Conservation (phyloP, 495 filamentous ascomycete species). For the Hypoxylon intermedium region DNA sequence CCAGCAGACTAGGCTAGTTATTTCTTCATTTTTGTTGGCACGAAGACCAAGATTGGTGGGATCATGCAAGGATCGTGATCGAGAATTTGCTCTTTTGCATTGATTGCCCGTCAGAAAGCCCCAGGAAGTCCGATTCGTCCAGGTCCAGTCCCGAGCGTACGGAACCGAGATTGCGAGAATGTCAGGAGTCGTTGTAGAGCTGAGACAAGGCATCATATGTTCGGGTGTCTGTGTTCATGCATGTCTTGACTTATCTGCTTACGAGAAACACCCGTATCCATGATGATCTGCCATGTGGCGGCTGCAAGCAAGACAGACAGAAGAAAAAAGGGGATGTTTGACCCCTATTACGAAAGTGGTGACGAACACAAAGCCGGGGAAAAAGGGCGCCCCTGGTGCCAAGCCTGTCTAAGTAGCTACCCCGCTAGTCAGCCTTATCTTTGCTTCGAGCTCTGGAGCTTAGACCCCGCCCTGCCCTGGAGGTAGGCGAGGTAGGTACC, state of each 20-base stretch:
- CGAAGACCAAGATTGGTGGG: not conserved
- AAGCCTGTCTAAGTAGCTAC: conserved; percentile 16
- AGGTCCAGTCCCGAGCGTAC: conserved; percentile 8
- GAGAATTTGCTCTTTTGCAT: not conserved
- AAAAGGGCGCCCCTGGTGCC: not conserved
- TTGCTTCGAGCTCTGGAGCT: not conserved
- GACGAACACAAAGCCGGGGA: too few relatives aligned
- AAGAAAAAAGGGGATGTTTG: not conserved
- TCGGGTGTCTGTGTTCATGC: not conserved
- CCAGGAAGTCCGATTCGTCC: conserved; percentile 3
- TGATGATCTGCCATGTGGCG: too few relatives aligned
- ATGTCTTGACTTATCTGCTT: not conserved
- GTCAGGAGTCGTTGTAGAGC: not conserved
- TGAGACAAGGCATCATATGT: not conserved
- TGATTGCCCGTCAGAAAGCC: not conserved
- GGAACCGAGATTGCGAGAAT: conserved; percentile 17
- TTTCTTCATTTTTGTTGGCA: too few relatives aligned
- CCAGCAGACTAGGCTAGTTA: too few relatives aligned
- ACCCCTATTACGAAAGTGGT: too few relatives aligned
- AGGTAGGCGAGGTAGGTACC: too few relatives aligned
- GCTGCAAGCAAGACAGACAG: too few relatives aligned
- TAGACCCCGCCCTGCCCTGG: conserved; percentile 7
- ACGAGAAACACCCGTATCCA: not conserved
- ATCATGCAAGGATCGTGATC: not conserved
- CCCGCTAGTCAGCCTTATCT: conserved; percentile 32